These are phyloP conservation scores for Massarina eburnea DNA, from an alignment of 2,329 filamentous ascomycete species.

Conservation along the genomic window DNA sequence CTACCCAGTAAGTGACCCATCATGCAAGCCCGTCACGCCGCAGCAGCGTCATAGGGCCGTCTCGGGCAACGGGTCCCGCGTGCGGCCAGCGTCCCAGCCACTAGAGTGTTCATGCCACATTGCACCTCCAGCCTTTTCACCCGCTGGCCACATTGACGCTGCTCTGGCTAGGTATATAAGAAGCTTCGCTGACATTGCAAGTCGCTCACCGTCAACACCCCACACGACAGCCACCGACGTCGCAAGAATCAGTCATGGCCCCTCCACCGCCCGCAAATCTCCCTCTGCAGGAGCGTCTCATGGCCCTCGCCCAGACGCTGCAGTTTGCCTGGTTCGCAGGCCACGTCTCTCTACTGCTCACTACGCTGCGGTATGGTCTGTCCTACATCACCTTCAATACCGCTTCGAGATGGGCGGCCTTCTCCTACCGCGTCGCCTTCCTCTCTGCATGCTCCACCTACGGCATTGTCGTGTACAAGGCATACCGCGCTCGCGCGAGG, in stretches of 20 bases:
- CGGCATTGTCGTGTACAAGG: slow-evolving; percentile 98
- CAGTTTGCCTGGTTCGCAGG: slow-evolving; percentile 77
- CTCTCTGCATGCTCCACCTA: slow-evolving; percentile 88
- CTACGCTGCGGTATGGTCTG: slow-evolving; percentile 77
- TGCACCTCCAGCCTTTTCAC: slow-evolving; percentile 24
- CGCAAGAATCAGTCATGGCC: slow-evolving; percentile 57
- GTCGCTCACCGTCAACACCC: slow-evolving; percentile 20
- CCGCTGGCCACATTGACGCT: slow-evolving; percentile 16
- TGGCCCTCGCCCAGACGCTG: slow-evolving; percentile 80
- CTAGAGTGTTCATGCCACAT: slow-evolving; percentile 36
- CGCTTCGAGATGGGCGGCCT: slow-evolving; percentile 72
- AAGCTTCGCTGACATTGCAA: slow-evolving; percentile 32
- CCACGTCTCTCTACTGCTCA: slow-evolving; percentile 82
- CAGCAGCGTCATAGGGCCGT: slow-evolving; percentile 25
- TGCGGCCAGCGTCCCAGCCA: slow-evolving; percentile 30
- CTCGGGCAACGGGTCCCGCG: slow-evolving; percentile 30
- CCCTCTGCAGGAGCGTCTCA: slow-evolving; percentile 73
- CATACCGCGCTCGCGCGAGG: slow-evolving; percentile 82
- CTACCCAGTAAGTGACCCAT: too few species aligned
- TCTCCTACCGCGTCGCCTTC: slow-evolving; percentile 90
- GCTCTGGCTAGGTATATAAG: slow-evolving; percentile 5
- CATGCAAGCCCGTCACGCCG: slow-evolving; percentile 15
- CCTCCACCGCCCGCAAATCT: slow-evolving; percentile 70
- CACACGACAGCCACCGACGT: slow-evolving; percentile 28
- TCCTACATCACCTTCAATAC: slow-evolving; percentile 91